Conservation (phyloP, 768 basidiomycete species). For the Lentinula lateritia region DNA sequence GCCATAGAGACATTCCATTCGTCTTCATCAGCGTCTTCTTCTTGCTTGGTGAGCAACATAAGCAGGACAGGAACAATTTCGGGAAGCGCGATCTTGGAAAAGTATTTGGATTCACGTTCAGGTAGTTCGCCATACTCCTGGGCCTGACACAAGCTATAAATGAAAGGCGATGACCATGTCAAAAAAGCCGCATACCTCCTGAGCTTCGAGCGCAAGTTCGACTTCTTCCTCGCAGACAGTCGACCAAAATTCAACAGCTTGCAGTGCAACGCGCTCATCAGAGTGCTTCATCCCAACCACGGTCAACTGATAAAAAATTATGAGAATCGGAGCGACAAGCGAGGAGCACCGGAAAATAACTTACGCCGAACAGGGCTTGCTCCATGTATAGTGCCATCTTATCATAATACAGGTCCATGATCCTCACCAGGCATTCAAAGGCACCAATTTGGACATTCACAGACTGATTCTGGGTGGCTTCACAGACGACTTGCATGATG, state of each 20-base stretch:
- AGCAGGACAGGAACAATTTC: constrained; percentile 94
- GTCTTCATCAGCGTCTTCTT: constrained; percentile 96
- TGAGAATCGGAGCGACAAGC: constrained; percentile 1
- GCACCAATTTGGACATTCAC: constrained; percentile 90
- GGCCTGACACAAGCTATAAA: constrained; percentile 45
- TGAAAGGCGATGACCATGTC: background rate
- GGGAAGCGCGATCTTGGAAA: constrained; percentile 90
- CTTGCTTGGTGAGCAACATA: constrained; percentile 83
- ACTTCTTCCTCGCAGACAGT: constrained; percentile 98
- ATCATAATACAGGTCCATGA: constrained; percentile 98
- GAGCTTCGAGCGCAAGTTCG: constrained; percentile 84
- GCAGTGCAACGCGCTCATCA: constrained; percentile 88
- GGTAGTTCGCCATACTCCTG: constrained; percentile 85
- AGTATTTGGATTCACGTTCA: constrained; percentile 81
- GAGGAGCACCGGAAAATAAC: constrained; percentile 22
- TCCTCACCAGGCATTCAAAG: constrained; percentile 91
- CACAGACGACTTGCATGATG: constrained; percentile 99
- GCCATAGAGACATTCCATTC: constrained; percentile 99
- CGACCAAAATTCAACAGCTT: constrained; percentile 99
- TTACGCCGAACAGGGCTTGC: constrained; percentile 92
- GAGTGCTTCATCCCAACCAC: constrained; percentile 95
- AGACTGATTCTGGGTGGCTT: constrained; percentile 84
- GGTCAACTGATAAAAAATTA: constrained; percentile 57
- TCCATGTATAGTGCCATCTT: constrained; percentile 99
- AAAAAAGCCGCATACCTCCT: constrained; percentile 55